Evolutionary conservation across 2,329 filamentous ascomycete species (phyloP).

Genomic region (Fonsecaea monophora): DNA sequence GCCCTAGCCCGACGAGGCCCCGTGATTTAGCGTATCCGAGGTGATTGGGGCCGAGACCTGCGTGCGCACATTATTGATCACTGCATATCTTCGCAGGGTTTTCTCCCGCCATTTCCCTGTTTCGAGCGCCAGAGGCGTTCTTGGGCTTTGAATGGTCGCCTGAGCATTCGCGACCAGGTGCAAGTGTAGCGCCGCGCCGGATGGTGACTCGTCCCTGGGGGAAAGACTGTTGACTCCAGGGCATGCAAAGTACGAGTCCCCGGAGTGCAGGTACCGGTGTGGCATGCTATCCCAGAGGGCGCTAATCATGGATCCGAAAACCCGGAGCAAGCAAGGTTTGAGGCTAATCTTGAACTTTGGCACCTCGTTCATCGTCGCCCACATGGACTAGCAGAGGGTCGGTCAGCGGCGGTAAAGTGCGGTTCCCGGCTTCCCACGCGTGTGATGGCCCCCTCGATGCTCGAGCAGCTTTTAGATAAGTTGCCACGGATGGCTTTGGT

Average conservation of each 20-base stretch:
- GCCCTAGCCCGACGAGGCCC: background rate
- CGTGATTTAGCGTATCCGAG: background rate
- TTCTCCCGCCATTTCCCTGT: background rate
- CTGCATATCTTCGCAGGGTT: background rate
- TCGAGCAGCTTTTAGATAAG: background rate
- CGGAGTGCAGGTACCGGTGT: background rate
- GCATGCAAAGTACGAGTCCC: too few relatives aligned
- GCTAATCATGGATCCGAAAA: slow-evolving; percentile 19
- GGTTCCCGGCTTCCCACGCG: slow-evolving; percentile 19
- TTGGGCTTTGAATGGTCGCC: background rate
- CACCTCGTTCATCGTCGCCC: slow-evolving; percentile 1
- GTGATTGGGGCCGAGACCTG: slow-evolving; percentile 7
- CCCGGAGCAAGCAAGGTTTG: slow-evolving; percentile 7
- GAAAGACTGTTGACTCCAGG: background rate
- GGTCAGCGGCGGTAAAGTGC: background rate
- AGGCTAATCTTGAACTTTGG: slow-evolving; percentile 14
- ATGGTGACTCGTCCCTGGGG: background rate
- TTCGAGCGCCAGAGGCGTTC: background rate
- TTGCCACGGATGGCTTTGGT: background rate
- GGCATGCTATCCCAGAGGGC: background rate
- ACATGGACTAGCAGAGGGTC: background rate
- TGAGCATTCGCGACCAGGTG: background rate
- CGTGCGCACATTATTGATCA: background rate
- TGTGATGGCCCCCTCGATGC: background rate
- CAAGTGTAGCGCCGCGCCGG: background rate